These are phyloP conservation scores for Russula ochroleuca DNA, from an alignment of 768 basidiomycete species.

Conservation along the genomic window DNA sequence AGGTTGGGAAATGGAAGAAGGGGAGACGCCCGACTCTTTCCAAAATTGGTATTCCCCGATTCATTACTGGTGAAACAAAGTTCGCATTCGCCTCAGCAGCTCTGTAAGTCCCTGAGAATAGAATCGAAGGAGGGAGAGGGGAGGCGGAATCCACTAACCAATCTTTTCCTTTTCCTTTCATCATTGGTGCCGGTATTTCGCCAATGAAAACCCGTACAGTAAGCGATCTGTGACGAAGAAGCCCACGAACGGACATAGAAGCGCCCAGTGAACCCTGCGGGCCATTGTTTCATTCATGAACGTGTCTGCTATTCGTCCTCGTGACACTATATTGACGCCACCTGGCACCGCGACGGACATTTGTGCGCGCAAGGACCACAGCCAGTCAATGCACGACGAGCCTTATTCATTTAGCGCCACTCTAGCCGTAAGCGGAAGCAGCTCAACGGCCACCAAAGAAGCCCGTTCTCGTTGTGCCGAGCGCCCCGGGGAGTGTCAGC, in stretches of 20 bases:
- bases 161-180: not conserved
- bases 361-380: not conserved
- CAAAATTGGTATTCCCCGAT: not conserved
- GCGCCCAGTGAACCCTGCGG: not conserved
- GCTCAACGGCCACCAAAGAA: not conserved
- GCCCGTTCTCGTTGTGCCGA: not conserved
- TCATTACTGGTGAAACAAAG: not conserved
- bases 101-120: not conserved
- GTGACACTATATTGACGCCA: not conserved
- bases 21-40: not conserved
- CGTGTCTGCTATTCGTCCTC: slow-evolving; percentile 5
- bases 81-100: not conserved
- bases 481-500: not conserved
- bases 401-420: not conserved
- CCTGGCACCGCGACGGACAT: not conserved
- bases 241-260: not conserved
- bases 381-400: not conserved
- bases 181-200: not conserved
- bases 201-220: slow-evolving; percentile 2
- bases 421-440: not conserved
- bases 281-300: not conserved
- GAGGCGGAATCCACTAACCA: not conserved
- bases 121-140: not conserved
- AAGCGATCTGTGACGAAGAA: not conserved
- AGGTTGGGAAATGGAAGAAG: not conserved